Percentiles rank a stretch among this genome's conserved stretches.
phyloP scores from a whole-genome alignment of 139 green algal genomes.

The Yamagishiella unicocca region DNA sequence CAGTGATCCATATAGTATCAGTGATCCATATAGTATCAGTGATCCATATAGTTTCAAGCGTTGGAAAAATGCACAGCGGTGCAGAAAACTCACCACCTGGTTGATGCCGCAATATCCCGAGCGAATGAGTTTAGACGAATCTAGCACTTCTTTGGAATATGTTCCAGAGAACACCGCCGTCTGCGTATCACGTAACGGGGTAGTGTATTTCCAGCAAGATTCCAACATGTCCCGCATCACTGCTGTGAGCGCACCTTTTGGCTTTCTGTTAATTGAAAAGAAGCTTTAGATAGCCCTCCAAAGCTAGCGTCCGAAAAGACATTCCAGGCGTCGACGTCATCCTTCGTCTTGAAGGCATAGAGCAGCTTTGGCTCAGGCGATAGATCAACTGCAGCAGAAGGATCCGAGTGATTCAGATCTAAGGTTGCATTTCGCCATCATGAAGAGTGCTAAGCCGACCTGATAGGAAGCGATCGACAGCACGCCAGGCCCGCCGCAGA shows the following conservation, averaged over 20 bases:
- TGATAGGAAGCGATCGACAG: conserved; percentile 51
- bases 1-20: no score
- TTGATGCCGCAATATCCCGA: conserved; percentile 58
- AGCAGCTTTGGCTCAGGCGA: conserved; percentile 47
- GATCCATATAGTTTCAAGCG: no score
- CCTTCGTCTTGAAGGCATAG: conserved; percentile 33
- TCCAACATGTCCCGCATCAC: no score
- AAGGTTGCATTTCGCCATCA: no score
- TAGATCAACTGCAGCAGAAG: conserved; percentile 35
- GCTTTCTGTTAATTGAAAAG: conserved; percentile 29
- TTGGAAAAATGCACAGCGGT: no score
- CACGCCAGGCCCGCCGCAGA: conserved; percentile 30
- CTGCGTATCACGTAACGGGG: conserved; percentile 14
- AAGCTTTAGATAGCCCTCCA: conserved; percentile 44
- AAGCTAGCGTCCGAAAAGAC: conserved; percentile 57
- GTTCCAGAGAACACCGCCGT: conserved; percentile 45
- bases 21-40: no score
- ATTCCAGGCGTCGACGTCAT: conserved; percentile 43
- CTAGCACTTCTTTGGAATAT: conserved; percentile 47
- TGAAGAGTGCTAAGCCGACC: not conserved
- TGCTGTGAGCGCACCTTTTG: conserved; percentile 10
- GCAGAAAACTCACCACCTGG: conserved; percentile 52
- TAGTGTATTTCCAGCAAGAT: not conserved
- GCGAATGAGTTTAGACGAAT: conserved; percentile 35
- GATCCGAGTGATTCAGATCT: not conserved